Percentiles rank a stretch among this genome's conserved stretches.
These are phyloP conservation scores for Dalechampia spathulata DNA, from an alignment of 441 rosid genomes.

Conservation along the genomic window DNA sequence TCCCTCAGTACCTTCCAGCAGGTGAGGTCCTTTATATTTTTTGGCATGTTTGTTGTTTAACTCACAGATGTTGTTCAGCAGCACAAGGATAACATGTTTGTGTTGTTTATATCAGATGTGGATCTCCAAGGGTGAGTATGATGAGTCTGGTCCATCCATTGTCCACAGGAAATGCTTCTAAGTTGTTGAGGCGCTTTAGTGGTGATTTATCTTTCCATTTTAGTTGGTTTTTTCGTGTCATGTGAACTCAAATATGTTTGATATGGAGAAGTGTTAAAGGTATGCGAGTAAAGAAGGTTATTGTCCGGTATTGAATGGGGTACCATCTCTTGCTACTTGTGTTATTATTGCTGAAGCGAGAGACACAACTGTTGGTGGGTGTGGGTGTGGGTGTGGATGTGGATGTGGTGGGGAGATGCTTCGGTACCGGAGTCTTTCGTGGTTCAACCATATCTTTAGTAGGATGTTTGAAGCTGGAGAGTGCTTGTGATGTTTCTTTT, in stretches of 20 bases:
- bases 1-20: conserved; percentile 83
- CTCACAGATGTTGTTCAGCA: neutral
- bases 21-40: conserved; percentile 17
- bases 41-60: neutral
- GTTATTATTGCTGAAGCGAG: neutral
- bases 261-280: conserved; percentile 15
- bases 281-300: conserved; percentile 17
- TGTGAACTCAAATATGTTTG: conserved; percentile 26
- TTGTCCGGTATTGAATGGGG: conserved; percentile 19
- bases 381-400: conserved; percentile 14
- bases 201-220: conserved; percentile 31
- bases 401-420: conserved; percentile 17
- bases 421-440: conserved; percentile 15
- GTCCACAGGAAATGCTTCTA: conserved; percentile 65
- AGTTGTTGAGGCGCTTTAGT: conserved; percentile 18
- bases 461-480: conserved; percentile 39
- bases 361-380: conserved; percentile 10
- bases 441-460: conserved; percentile 26
- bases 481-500: conserved; percentile 40
- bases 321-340: conserved; percentile 5
- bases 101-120: conserved; percentile 33
- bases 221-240: conserved; percentile 32
- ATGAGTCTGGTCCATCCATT: conserved; percentile 52
- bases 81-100: neutral
- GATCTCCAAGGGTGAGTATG: conserved; percentile 57